A percentile compares a stretch with the other conserved stretches of the same genome.
Conservation (phyloP, 805 yeast genomes). For the Zygosaccharomyces pseudorouxii region DNA sequence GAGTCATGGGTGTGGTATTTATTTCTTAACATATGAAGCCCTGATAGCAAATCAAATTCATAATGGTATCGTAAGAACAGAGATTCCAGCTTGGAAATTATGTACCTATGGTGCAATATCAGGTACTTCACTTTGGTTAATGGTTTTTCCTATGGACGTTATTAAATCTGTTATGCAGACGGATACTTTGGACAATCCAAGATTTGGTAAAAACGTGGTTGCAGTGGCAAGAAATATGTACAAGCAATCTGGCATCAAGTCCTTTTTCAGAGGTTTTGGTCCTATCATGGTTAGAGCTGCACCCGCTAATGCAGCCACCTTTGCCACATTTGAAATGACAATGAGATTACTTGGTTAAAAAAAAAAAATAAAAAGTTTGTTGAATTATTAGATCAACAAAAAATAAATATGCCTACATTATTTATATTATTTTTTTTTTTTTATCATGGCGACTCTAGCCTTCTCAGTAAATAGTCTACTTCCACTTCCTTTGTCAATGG, state of each 20-base stretch:
- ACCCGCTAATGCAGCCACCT: slow-evolving; percentile 97
- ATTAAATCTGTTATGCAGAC: slow-evolving; percentile 85
- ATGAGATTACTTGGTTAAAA: slow-evolving; percentile 57
- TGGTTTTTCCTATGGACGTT: slow-evolving; percentile 84
- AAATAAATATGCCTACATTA: background rate
- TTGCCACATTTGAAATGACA: slow-evolving; percentile 86
- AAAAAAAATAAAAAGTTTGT: background rate
- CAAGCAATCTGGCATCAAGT: slow-evolving; percentile 59
- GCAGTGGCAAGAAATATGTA: slow-evolving; percentile 55
- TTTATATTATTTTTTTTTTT: too few species aligned
- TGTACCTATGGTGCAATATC: slow-evolving; percentile 87
- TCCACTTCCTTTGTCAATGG: slow-evolving; percentile 95
- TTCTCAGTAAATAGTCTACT: slow-evolving; percentile 79
- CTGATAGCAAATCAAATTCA: slow-evolving; percentile 54
- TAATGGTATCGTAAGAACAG: slow-evolving; percentile 48
- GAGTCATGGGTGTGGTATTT: slow-evolving; percentile 80
- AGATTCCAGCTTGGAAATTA: slow-evolving; percentile 81
- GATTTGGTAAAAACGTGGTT: slow-evolving; percentile 52
- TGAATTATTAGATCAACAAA: background rate
- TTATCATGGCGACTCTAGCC: slow-evolving; percentile 49
- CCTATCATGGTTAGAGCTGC: slow-evolving; percentile 96
- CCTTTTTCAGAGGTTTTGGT: slow-evolving; percentile 84
- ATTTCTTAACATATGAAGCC: slow-evolving; percentile 88
- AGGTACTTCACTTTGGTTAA: slow-evolving; percentile 84
- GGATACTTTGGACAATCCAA: slow-evolving; percentile 57